Conservation (phyloP, 305 asterid genomes). For the Lippia alba region DNA sequence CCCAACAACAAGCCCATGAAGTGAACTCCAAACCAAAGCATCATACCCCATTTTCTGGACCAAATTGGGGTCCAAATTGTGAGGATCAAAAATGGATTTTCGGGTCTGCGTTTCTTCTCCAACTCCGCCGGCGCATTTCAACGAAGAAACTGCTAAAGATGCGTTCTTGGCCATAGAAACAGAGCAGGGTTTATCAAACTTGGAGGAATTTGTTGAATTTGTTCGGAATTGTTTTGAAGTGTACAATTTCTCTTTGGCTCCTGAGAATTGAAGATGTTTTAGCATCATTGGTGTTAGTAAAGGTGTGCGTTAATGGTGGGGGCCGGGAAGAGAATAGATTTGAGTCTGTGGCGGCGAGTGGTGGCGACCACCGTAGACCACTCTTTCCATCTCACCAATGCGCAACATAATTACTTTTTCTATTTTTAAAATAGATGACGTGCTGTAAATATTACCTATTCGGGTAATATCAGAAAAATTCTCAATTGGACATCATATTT, state of each 20-base stretch:
- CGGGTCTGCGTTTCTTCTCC: conserved; percentile 33
- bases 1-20: conserved; percentile 88
- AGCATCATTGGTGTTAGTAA: conserved; percentile 30
- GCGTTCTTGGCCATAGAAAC: conserved; percentile 41
- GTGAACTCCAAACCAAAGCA: conserved; percentile 90
- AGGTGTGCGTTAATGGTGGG: not conserved
- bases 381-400: not conserved
- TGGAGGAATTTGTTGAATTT: conserved; percentile 15
- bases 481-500: too few relatives aligned
- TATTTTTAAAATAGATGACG: too few relatives aligned
- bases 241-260: conserved; percentile 22
- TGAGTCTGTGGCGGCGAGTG: conserved; percentile 16
- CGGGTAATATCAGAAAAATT: too few relatives aligned
- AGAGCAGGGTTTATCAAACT: conserved; percentile 36
- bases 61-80: conserved; percentile 56
- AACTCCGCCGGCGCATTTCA: conserved; percentile 42
- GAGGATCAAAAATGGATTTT: conserved; percentile 65
- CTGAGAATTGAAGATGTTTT: conserved; percentile 23
- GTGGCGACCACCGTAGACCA: conserved; percentile 38
- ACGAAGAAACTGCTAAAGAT: conserved; percentile 38
- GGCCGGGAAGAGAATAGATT: not conserved
- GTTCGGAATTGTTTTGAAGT: conserved; percentile 8
- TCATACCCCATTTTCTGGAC: conserved; percentile 66
- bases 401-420: not conserved
- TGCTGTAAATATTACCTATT: too few relatives aligned